Evolutionary conservation across 2,329 filamentous ascomycete species (phyloP).

Genomic region (Amylocarpus encephaloides): DNA sequence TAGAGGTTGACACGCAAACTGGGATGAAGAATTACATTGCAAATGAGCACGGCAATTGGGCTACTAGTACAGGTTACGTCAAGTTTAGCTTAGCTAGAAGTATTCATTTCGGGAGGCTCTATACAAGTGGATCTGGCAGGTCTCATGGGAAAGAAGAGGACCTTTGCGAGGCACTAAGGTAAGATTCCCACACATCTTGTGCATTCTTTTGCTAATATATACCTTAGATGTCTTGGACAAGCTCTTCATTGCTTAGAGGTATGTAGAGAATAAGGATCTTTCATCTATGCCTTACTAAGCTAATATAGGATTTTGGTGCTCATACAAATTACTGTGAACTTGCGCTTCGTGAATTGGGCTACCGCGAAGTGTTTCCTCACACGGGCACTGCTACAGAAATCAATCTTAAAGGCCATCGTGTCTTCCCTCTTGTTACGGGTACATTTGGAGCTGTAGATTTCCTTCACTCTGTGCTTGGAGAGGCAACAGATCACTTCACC

Average conservation of each 20-base stretch:
- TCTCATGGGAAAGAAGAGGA: constrained; percentile 63
- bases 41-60: constrained; percentile 81
- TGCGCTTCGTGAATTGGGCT: constrained; percentile 65
- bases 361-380: constrained; percentile 64
- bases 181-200: not conserved
- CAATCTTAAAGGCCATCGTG: constrained; percentile 56
- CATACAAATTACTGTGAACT: constrained; percentile 83
- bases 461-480: constrained; percentile 65
- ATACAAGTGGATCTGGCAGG: constrained; percentile 57
- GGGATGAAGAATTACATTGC: constrained; percentile 99
- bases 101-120: constrained; percentile 72
- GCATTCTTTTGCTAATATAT: not conserved
- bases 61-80: constrained; percentile 82
- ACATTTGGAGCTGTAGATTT: constrained; percentile 80
- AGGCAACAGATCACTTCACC: constrained; percentile 77
- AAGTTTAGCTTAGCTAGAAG: constrained; percentile 67
- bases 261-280: not conserved
- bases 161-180: constrained; percentile 69
- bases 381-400: constrained; percentile 63
- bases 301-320: constrained; percentile 58
- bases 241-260: constrained; percentile 48
- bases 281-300: not conserved
- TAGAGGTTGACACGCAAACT: constrained; percentile 66
- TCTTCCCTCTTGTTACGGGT: constrained; percentile 69
- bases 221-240: constrained; percentile 43